Conservation (phyloP, 768 basidiomycete species). For the Peribolospora baueri region DNA sequence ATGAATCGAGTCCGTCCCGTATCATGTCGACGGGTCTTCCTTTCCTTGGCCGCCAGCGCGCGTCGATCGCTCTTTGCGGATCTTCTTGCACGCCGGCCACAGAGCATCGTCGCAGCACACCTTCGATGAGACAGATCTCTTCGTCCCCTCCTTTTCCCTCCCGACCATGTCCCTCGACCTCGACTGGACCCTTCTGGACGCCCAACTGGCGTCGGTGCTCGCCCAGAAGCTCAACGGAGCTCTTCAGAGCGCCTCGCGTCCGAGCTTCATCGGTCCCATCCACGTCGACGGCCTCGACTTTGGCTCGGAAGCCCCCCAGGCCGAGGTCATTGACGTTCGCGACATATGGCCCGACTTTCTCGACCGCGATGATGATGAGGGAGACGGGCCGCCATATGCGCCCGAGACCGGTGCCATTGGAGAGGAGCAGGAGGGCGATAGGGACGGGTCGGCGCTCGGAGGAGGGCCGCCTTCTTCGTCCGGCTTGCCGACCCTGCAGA, state of each 20-base stretch:
- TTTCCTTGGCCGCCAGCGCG: no score
- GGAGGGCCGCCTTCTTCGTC: constrained; percentile 6
- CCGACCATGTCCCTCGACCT: constrained; percentile 74
- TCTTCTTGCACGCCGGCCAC: no score
- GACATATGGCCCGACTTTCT: constrained; percentile 90
- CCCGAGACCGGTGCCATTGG: constrained; percentile 32
- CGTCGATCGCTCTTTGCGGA: no score
- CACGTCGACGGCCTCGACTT: constrained; percentile 67
- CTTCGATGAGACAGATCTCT: neutral
- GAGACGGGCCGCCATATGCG: constrained; percentile 54
- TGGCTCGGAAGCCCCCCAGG: constrained; percentile 53
- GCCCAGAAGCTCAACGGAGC: constrained; percentile 56
- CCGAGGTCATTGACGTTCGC: constrained; percentile 71
- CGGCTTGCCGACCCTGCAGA: constrained; percentile 38
- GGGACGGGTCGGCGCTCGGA: neutral
- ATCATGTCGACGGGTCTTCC: no score
- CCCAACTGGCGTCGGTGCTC: constrained; percentile 40
- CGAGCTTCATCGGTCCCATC: constrained; percentile 84
- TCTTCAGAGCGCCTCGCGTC: constrained; percentile 43
- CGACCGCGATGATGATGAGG: constrained; percentile 46
- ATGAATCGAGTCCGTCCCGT: no score
- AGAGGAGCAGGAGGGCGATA: constrained; percentile 3
- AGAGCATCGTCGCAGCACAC: no score
- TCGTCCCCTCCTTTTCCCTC: neutral
- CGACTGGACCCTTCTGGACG: constrained; percentile 67